Evolutionary conservation across 495 filamentous ascomycete species (phyloP).

Genomic region (Trichoderma orchidacearum): DNA sequence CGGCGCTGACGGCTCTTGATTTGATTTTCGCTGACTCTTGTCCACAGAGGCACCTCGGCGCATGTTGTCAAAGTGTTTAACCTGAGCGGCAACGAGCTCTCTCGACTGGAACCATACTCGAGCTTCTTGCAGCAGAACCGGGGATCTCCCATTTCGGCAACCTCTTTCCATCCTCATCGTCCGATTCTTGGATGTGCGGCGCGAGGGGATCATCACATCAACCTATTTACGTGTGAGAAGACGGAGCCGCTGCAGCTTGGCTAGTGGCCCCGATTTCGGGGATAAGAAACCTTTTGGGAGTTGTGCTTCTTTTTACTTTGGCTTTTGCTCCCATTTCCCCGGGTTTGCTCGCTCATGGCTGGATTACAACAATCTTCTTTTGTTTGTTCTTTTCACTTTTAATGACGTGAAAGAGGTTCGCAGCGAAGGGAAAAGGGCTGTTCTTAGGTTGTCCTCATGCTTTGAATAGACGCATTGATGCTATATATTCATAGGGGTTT

Average conservation of each 20-base stretch:
- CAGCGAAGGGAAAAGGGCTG: neutral
- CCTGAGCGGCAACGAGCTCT: slow-evolving; percentile 62
- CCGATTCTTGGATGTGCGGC: slow-evolving; percentile 82
- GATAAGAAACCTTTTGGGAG: too few relatives aligned
- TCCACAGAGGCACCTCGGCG: slow-evolving; percentile 62
- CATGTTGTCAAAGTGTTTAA: slow-evolving; percentile 89
- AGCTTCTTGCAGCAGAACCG: slow-evolving; percentile 72
- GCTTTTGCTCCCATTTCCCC: neutral
- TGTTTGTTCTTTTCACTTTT: neutral
- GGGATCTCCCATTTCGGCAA: slow-evolving; percentile 66
- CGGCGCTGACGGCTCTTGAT: too few relatives aligned
- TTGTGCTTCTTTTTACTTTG: too few relatives aligned
- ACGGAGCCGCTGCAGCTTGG: slow-evolving; percentile 6
- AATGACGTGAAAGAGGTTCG: neutral
- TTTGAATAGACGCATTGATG: neutral
- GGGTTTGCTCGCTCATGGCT: neutral
- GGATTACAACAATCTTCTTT: neutral
- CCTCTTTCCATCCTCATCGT: slow-evolving; percentile 90
- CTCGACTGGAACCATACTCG: slow-evolving; percentile 73
- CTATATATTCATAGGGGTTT: neutral
- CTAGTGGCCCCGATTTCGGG: neutral
- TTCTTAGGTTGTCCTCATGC: neutral
- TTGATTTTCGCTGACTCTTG: slow-evolving; percentile 7
- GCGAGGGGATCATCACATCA: slow-evolving; percentile 56
- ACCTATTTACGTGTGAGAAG: slow-evolving; percentile 47